Percentiles rank a stretch among this genome's conserved stretches.
Conservation (phyloP, 2,329 filamentous ascomycete genomes). For the Colletotrichum aenigma region DNA sequence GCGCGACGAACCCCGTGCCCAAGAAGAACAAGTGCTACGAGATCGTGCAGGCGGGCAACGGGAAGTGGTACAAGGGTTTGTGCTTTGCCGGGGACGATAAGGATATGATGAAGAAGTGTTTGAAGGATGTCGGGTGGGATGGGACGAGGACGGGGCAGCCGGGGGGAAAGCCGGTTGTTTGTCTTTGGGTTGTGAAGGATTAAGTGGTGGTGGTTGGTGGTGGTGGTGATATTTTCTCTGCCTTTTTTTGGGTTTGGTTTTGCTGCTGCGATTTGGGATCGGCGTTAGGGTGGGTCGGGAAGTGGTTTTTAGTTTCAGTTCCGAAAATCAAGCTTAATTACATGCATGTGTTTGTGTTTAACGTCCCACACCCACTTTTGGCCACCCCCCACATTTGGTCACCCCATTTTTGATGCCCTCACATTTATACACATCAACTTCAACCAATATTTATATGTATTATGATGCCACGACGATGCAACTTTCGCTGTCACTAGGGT, state of each 20-base stretch:
- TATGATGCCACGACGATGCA: too few species aligned
- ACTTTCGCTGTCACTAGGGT: too few species aligned
- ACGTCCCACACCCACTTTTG: too few species aligned
- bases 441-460: too few species aligned
- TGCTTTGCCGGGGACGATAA: conserved; percentile 55
- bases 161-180: conserved; percentile 60
- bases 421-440: too few species aligned
- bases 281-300: background rate
- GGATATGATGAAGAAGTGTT: conserved; percentile 49
- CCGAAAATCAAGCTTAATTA: background rate
- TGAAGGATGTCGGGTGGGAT: conserved; percentile 66
- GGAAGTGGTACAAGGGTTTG: conserved; percentile 63
- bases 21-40: conserved; percentile 64
- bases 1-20: conserved; percentile 53
- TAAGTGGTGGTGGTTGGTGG: conserved; percentile 29
- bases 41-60: conserved; percentile 57
- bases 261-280: background rate
- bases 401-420: too few species aligned
- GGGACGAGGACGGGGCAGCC: conserved; percentile 48
- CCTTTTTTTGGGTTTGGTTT: background rate
- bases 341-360: background rate
- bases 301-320: background rate
- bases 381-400: too few species aligned
- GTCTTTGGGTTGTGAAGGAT: conserved; percentile 62
- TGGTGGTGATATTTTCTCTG: background rate